These are phyloP conservation scores for Fusarium fujikuroi DNA, from an alignment of 2,329 filamentous ascomycete genomes.

Conservation along the genomic window DNA sequence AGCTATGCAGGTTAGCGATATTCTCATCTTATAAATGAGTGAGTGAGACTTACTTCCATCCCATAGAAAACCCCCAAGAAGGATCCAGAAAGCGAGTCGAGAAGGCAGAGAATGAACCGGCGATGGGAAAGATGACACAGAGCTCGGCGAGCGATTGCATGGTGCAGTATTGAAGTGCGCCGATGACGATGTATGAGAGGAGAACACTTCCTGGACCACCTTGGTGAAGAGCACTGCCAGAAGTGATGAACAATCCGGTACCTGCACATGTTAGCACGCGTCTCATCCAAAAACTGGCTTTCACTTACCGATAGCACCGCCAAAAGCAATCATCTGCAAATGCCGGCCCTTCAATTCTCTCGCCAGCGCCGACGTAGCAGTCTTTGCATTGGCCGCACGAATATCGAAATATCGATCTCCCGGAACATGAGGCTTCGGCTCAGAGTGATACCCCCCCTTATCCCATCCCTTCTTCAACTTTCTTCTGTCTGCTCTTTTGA, in stretches of 20 bases:
- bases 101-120: conserved; percentile 91
- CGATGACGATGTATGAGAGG: conserved; percentile 80
- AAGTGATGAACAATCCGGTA: conserved; percentile 90
- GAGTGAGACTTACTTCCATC: conserved; percentile 77
- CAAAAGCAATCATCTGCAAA: conserved; percentile 97
- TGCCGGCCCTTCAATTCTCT: conserved; percentile 85
- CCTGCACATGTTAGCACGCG: conserved; percentile 55
- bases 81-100: conserved; percentile 95
- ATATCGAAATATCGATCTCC: conserved; percentile 64
- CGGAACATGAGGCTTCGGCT: conserved; percentile 14
- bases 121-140: conserved; percentile 88
- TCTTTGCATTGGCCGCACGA: conserved; percentile 73
- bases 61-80: conserved; percentile 95
- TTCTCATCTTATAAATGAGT: not conserved
- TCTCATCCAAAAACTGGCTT: too few relatives aligned
- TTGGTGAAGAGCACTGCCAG: conserved; percentile 73
- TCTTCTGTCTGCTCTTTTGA: conserved; percentile 35
- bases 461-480: conserved; percentile 39
- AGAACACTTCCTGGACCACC: conserved; percentile 83
- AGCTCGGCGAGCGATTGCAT: conserved; percentile 93
- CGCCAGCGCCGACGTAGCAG: conserved; percentile 78
- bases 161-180: conserved; percentile 89
- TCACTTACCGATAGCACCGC: conserved; percentile 80
- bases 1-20: conserved; percentile 58
- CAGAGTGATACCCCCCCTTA: conserved; percentile 29